Percentiles rank a stretch among this genome's conserved stretches.
phyloP scores from a whole-genome alignment of 164 flowering plant species.

The Taxillus chinensis region DNA sequence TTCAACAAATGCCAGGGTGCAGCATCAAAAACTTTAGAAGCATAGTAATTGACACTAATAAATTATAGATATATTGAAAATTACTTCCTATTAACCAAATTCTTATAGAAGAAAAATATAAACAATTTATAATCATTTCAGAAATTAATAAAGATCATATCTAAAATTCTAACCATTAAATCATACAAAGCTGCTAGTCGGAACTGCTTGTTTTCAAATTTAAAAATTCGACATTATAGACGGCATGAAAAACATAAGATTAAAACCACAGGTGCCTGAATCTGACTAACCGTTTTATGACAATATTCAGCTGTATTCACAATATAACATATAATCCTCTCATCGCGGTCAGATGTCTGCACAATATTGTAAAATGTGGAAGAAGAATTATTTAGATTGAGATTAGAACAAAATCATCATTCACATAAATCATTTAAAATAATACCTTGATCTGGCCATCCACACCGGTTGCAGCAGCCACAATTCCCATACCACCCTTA shows the following conservation, averaged over 20 bases:
- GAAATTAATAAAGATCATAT: too few species aligned
- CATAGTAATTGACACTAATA: too few species aligned
- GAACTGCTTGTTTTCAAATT: too few species aligned
- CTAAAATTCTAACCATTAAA: too few species aligned
- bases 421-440: conserved; percentile 2
- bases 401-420: conserved; percentile 1
- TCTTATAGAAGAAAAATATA: too few species aligned
- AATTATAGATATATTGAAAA: too few species aligned
- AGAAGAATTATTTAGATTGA: not conserved
- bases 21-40: too few species aligned
- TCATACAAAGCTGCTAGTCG: too few species aligned
- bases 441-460: conserved; percentile 96
- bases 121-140: too few species aligned
- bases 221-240: too few species aligned
- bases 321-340: conserved; percentile 79
- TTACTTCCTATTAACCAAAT: too few species aligned
- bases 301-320: conserved; percentile 97
- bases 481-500: conserved; percentile 88
- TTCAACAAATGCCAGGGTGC: too few species aligned
- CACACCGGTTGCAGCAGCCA: conserved; percentile 97
- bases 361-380: conserved; percentile 7
- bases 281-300: conserved; percentile 70
- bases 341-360: conserved; percentile 91
- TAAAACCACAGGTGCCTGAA: conserved; percentile 4
- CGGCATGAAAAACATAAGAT: not conserved